Conservation (phyloP, 2,329 filamentous ascomycete genomes). For the Grosmannia serpens region DNA sequence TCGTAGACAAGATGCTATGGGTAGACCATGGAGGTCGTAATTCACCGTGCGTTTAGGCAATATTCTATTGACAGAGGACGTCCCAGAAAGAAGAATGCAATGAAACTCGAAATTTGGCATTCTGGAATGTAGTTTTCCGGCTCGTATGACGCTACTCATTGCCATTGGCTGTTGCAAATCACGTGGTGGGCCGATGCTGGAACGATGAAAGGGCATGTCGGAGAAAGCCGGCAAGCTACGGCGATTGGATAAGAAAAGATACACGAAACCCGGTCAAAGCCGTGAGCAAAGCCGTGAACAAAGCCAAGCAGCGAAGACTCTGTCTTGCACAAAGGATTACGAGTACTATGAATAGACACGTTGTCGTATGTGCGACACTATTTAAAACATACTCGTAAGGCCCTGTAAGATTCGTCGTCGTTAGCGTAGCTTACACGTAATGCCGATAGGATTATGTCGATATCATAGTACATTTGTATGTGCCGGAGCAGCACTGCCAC, state of each 20-base stretch:
- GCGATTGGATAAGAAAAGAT: neutral
- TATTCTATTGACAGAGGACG: no score
- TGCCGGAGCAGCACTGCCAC: neutral
- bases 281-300: no score
- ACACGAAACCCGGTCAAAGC: neutral
- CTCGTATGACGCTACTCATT: slow-evolving; percentile 1
- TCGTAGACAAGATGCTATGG: no score
- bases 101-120: neutral
- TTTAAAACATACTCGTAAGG: no score
- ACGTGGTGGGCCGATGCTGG: slow-evolving; percentile 1
- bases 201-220: neutral
- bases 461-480: neutral
- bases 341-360: neutral
- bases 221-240: neutral
- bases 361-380: no score
- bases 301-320: no score
- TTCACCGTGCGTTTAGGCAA: no score
- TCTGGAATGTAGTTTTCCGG: slow-evolving; percentile 2
- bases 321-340: neutral
- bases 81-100: neutral
- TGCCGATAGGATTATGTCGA: neutral
- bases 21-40: no score
- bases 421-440: no score
- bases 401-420: no score
- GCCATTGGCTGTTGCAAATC: no score